Percentiles rank a stretch among this genome's conserved stretches.
Evolutionary conservation across 2,329 filamentous ascomycete species (phyloP).

Genomic region (Phyllosticta citribraziliensis): DNA sequence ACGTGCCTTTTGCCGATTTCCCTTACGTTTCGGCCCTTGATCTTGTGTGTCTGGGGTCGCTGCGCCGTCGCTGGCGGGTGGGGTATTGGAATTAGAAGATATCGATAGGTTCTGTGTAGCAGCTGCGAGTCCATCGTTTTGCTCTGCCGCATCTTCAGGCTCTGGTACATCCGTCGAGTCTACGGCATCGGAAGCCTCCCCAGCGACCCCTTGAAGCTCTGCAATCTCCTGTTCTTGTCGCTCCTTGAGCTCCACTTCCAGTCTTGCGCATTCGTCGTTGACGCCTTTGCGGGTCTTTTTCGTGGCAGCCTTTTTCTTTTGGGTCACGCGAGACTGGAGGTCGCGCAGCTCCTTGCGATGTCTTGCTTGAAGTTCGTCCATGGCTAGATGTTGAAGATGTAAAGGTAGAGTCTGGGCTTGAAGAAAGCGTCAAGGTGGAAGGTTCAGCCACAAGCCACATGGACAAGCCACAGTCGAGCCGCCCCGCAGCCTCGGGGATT

Average conservation of each 20-base stretch:
- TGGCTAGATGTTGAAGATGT: slow-evolving; percentile 20
- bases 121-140: slow-evolving; percentile 11
- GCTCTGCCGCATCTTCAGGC: not conserved
- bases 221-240: slow-evolving; percentile 44
- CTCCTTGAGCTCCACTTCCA: slow-evolving; percentile 47
- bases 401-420: not conserved
- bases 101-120: slow-evolving; percentile 14
- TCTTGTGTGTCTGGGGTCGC: not conserved
- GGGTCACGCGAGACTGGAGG: slow-evolving; percentile 73
- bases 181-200: slow-evolving; percentile 12
- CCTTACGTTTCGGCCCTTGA: slow-evolving; percentile 51
- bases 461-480: not conserved
- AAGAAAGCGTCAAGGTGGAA: not conserved
- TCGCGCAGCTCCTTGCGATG: slow-evolving; percentile 87
- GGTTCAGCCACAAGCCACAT: not conserved
- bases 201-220: slow-evolving; percentile 29
- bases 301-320: slow-evolving; percentile 93
- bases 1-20: slow-evolving; percentile 84
- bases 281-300: slow-evolving; percentile 60
- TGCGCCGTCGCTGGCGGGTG: slow-evolving; percentile 7
- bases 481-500: not conserved
- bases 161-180: not conserved
- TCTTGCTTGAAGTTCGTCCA: slow-evolving; percentile 68
- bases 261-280: slow-evolving; percentile 52
- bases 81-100: slow-evolving; percentile 7